phyloP scores from a whole-genome alignment of 768 basidiomycete species.

The Calvatia gigantea region DNA sequence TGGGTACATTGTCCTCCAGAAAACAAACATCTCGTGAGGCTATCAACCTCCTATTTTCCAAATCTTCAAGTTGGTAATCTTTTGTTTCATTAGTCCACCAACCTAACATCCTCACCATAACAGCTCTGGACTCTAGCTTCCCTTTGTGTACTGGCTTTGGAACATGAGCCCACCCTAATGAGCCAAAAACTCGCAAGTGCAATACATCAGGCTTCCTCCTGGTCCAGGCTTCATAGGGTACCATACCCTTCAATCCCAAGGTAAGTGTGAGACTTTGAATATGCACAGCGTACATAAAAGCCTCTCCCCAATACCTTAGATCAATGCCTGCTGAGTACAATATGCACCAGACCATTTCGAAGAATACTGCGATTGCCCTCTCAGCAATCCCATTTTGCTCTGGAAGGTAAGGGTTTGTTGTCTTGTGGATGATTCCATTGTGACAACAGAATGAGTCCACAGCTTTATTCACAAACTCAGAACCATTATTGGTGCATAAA shows the following conservation, averaged over 20 bases:
- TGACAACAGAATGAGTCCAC: constrained; percentile 18
- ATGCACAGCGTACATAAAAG: constrained; percentile 19
- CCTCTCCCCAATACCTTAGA: constrained; percentile 18
- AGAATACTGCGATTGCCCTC: constrained; percentile 30
- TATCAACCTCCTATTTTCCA: not conserved
- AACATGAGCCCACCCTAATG: constrained; percentile 15
- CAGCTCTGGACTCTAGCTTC: constrained; percentile 12
- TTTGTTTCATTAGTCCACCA: not conserved
- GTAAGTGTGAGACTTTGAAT: constrained; percentile 21
- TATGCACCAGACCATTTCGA: constrained; percentile 27
- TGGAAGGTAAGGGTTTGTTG: constrained; percentile 31
- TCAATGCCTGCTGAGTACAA: constrained; percentile 13
- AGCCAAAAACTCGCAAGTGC: constrained; percentile 33
- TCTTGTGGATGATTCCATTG: constrained; percentile 27
- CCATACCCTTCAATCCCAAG: constrained; percentile 15
- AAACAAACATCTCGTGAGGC: not conserved
- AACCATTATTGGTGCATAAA: constrained; percentile 26
- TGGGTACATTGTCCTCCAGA: not conserved
- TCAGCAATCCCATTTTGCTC: constrained; percentile 40
- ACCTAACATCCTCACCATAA: not conserved
- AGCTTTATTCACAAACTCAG: constrained; percentile 24
- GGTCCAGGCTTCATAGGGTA: constrained; percentile 22
- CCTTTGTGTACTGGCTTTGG: constrained; percentile 8
- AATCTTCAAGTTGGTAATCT: not conserved
- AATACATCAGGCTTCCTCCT: constrained; percentile 20